These are phyloP conservation scores for Ophiostoma pallidulum DNA, from an alignment of 2,329 filamentous ascomycete species.

Conservation along the genomic window DNA sequence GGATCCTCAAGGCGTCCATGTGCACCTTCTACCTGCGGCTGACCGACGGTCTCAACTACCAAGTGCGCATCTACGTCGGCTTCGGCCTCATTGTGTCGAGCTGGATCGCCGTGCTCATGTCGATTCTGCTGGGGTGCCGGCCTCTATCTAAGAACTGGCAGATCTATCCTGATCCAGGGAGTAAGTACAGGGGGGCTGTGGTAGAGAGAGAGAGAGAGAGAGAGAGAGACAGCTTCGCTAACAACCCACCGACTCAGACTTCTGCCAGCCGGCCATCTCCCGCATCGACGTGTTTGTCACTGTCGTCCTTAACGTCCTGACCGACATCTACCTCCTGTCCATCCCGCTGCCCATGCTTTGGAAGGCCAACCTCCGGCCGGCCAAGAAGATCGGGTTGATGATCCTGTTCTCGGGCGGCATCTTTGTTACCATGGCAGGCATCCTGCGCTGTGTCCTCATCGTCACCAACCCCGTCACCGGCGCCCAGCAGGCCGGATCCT, in stretches of 20 bases:
- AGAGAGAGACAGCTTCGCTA: too few species aligned
- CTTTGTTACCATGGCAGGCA: conserved; percentile 45
- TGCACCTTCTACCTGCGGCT: conserved; percentile 25
- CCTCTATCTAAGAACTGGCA: conserved; percentile 32
- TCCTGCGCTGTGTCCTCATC: conserved; percentile 44
- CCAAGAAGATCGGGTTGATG: conserved; percentile 43
- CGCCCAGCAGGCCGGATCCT: conserved; percentile 29
- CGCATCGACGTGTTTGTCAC: conserved; percentile 29
- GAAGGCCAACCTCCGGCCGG: conserved; percentile 36
- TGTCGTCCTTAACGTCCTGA: conserved; percentile 29
- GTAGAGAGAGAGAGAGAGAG: too few species aligned
- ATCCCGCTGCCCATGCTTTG: conserved; percentile 42
- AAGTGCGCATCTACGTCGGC: conserved; percentile 24
- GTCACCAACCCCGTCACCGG: conserved; percentile 30
- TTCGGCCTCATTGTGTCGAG: conserved; percentile 26
- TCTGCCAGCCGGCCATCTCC: conserved; percentile 31
- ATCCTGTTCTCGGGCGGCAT: conserved; percentile 46
- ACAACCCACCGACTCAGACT: conserved; percentile 18
- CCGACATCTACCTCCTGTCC: conserved; percentile 31
- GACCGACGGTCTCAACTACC: conserved; percentile 23
- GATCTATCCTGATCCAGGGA: conserved; percentile 33
- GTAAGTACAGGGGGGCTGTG: too few species aligned
- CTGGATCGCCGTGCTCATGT: conserved; percentile 26
- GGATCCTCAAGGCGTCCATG: conserved; percentile 22
- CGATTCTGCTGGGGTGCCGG: conserved; percentile 27